Evolutionary conservation across 1,139 yeast species (phyloP), one percentile per base, ranked within the genome.

Genomic region (Kurtzmaniella quercitrusa): DNA sequence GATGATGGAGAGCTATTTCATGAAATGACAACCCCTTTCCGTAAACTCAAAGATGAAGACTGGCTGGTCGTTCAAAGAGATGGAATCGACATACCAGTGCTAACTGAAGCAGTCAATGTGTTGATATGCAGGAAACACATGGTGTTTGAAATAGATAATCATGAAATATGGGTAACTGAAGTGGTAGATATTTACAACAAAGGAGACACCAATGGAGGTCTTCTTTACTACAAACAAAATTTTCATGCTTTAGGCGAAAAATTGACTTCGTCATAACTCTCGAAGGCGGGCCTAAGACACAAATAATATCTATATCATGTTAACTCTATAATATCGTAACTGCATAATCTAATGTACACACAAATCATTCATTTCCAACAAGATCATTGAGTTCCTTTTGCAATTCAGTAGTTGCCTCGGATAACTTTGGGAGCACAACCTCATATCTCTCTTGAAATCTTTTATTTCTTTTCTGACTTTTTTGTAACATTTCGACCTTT

Each of bases 161-260:
- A 89, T 60, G 96, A 88, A 57, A 81, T 89, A 2, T 88, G 96
- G 95, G 80, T 87, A 2, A 94, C 86, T 2, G 71, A 74, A 45
- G 87, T 84, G 1, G 58, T 72, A 32, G 82, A 82, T 40, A 74
- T 82, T 4, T 45, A 48, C 3, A 64, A 70, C 21, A 58, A 63
- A 22, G 54, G 56, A 20, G 49, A 26, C 9, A 53, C 54, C 17
- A 61, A 73, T 2, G 88, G 88, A 2, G 88, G 88, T 0, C 57
- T 85, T 38, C 55, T 84, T n/a, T 84, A 83, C 52, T 83, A 75
- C 57, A 73, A 83, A 52, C 68, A 87, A 51, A 63, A 68, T 17
- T 84, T 84, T 53, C 84, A 82, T 57, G 11, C 17, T 16, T 6
- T 34, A 19, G 37, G 37, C 5, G 37, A 19, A 17, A 34, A 34